Percentiles rank a stretch among this genome's conserved stretches.
Conservation (phyloP, 352 stramenopile species). For the Phytophthora fragariaefolia region DNA sequence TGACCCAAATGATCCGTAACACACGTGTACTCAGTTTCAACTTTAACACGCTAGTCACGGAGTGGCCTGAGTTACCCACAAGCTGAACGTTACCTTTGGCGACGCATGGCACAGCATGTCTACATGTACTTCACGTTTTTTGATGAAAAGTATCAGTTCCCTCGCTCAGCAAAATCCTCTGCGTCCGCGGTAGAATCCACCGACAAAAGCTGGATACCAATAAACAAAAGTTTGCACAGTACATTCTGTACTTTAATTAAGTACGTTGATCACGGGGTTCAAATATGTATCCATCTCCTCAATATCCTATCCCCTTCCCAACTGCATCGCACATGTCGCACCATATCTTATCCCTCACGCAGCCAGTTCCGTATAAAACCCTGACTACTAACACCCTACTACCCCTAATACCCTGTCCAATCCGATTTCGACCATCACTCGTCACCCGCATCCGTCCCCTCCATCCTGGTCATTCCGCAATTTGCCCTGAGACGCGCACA, state of each 20-base stretch:
- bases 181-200: background rate
- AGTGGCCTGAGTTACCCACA: too few relatives aligned
- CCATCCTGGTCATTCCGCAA: constrained; percentile 26
- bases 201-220: background rate
- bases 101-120: too few relatives aligned
- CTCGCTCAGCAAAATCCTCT: too few relatives aligned
- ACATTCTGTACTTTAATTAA: too few relatives aligned
- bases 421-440: constrained; percentile 14
- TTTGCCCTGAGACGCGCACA: background rate
- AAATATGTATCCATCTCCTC: background rate
- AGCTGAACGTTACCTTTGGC: too few relatives aligned
- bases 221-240: too few relatives aligned
- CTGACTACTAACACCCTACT: background rate
- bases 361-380: too few relatives aligned
- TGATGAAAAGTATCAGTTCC: too few relatives aligned
- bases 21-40: constrained; percentile 4
- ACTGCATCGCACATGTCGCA: background rate
- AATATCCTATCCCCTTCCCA: constrained; percentile 1
- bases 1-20: constrained; percentile 19
- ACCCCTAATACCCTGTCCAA: constrained; percentile 1
- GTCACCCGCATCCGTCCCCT: background rate
- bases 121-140: too few relatives aligned
- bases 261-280: too few relatives aligned
- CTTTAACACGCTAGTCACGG: too few relatives aligned
- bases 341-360: background rate